Percentiles rank a stretch among this genome's conserved stretches.
These are phyloP conservation scores for Berberis thunbergii DNA, from an alignment of 164 flowering plant genomes.

Conservation along the genomic window DNA sequence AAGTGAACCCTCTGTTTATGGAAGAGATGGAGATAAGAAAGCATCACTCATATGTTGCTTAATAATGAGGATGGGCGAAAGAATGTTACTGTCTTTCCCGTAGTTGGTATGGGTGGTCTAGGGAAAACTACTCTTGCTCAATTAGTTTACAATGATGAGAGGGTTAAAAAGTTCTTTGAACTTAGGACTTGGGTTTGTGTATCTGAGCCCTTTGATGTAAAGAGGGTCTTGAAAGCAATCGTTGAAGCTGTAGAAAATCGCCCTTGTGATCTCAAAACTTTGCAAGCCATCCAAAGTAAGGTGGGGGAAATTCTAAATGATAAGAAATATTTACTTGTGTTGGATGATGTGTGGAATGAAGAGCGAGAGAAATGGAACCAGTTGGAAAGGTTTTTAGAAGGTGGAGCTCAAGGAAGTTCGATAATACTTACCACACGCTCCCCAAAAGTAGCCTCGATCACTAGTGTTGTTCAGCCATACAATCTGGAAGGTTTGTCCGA, in stretches of 20 bases:
- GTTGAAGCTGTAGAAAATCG: background rate
- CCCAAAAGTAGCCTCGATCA: background rate
- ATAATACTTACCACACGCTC: background rate
- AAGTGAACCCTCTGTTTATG: background rate
- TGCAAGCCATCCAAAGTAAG: background rate
- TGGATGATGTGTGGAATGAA: slow-evolving; percentile 5
- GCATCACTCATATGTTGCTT: background rate
- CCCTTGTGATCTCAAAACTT: background rate
- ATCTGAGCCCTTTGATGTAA: background rate
- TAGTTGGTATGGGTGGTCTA: slow-evolving; percentile 1
- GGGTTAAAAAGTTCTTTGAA: background rate
- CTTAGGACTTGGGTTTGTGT: background rate
- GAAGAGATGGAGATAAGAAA: background rate
- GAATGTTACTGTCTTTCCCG: background rate
- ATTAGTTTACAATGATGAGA: background rate
- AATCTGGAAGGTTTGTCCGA: background rate
- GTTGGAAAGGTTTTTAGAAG: background rate
- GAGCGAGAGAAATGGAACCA: background rate
- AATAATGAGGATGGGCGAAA: background rate
- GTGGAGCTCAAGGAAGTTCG: background rate
- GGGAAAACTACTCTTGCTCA: slow-evolving; percentile 6
- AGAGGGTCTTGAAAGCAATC: background rate
- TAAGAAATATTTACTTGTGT: background rate
- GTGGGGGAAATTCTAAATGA: background rate
- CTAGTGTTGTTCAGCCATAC: background rate